phyloP scores from a whole-genome alignment of 176 grass and related monocot genomes.

The Puccinellia tenuiflora region DNA sequence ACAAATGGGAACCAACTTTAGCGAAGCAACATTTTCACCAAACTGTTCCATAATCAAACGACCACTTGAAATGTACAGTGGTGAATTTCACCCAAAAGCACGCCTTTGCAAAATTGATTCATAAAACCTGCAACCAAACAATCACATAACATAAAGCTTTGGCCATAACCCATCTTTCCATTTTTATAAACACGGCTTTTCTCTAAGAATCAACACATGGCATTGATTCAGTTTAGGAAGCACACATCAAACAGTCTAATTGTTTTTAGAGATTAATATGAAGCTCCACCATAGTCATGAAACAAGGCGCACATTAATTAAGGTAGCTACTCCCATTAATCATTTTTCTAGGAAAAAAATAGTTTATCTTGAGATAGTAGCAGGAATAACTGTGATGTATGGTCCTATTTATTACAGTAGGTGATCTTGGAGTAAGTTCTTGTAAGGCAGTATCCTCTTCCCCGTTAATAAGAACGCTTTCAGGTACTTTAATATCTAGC shows the following conservation, averaged over 20 bases:
- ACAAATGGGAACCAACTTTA: neutral
- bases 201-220: neutral
- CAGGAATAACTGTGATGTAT: neutral
- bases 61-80: neutral
- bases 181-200: neutral
- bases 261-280: neutral
- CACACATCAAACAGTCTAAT: neutral
- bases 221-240: neutral
- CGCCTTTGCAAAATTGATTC: neutral
- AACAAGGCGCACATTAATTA: neutral
- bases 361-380: neutral
- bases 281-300: neutral
- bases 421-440: constrained; percentile 36
- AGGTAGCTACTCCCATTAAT: neutral
- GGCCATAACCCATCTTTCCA: neutral
- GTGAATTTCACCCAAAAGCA: neutral
- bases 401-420: constrained; percentile 8
- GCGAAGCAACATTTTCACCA: neutral
- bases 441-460: constrained; percentile 44
- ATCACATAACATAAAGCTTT: neutral
- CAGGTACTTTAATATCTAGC: constrained; percentile 32
- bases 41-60: neutral
- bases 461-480: constrained; percentile 52
- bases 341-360: neutral
- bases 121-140: neutral